Conservation (phyloP, 2,329 filamentous ascomycete genomes). For the Botrytis sinoallii region DNA sequence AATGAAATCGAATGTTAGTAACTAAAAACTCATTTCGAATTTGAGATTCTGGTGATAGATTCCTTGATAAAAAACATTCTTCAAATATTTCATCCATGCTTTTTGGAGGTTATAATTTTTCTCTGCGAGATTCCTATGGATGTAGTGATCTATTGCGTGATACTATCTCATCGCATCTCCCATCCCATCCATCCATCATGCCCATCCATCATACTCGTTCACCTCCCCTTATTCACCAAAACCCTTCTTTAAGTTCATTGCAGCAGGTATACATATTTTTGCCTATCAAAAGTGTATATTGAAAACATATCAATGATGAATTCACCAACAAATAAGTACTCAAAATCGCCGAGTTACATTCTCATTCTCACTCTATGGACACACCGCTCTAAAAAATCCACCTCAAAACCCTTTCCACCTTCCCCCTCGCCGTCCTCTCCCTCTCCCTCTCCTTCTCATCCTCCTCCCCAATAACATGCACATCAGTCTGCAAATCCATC, state of each 20-base stretch:
- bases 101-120: not conserved
- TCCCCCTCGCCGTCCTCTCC: slow-evolving; percentile 32
- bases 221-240: not conserved
- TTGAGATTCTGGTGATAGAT: too few relatives aligned
- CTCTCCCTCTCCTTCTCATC: slow-evolving; percentile 30
- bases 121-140: not conserved
- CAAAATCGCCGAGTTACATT: not conserved
- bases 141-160: accelerated
- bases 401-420: slow-evolving; percentile 29
- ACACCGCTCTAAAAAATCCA: slow-evolving; percentile 33
- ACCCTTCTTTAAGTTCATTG: not conserved
- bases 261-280: not conserved
- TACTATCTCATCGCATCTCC: not conserved
- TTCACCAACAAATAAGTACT: too few relatives aligned
- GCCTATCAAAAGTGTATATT: not conserved
- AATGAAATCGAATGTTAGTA: too few relatives aligned
- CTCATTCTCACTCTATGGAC: not conserved
- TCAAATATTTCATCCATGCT: too few relatives aligned
- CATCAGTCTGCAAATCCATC: slow-evolving; percentile 53
- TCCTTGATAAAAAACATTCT: too few relatives aligned
- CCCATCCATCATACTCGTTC: too few relatives aligned
- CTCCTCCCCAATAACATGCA: slow-evolving; percentile 37
- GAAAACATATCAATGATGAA: not conserved
- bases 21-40: not conserved
- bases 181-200: too few relatives aligned